These are phyloP conservation scores for Entonaema liquescens DNA, from an alignment of 495 filamentous ascomycete species.

Conservation along the genomic window DNA sequence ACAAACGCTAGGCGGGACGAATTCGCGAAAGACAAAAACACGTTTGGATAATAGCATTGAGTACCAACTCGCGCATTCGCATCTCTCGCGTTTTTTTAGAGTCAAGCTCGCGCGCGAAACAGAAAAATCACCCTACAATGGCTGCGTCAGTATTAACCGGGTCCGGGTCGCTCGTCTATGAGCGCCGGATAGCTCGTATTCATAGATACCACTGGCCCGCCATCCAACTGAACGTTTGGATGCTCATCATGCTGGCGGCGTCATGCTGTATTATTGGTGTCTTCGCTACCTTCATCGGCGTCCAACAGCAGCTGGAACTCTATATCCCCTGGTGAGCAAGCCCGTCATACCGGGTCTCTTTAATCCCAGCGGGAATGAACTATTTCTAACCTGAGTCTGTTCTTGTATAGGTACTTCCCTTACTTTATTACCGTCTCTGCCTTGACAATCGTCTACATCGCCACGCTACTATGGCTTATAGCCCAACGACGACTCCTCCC, in stretches of 20 bases:
- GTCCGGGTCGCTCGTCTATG: slow-evolving; percentile 53
- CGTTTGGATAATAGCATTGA: background rate
- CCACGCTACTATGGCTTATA: slow-evolving; percentile 75
- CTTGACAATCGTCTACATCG: slow-evolving; percentile 77
- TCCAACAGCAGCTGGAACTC: slow-evolving; percentile 75
- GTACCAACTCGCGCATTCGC: background rate
- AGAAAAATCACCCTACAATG: slow-evolving; percentile 33
- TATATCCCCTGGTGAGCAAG: slow-evolving; percentile 81
- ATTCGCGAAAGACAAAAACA: background rate
- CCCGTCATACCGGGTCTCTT: background rate
- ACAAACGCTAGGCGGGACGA: slow-evolving; percentile 6
- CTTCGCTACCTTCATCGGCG: slow-evolving; percentile 82
- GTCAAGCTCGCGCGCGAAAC: background rate
- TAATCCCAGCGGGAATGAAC: background rate
- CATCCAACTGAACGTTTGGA: slow-evolving; percentile 90
- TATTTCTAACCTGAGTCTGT: background rate
- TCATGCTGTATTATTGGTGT: slow-evolving; percentile 83
- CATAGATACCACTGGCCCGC: slow-evolving; percentile 94
- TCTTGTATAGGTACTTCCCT: slow-evolving; percentile 81
- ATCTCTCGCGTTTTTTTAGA: background rate
- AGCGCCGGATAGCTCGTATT: slow-evolving; percentile 56
- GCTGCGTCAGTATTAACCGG: slow-evolving; percentile 53
- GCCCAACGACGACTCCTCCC: slow-evolving; percentile 83
- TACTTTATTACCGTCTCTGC: slow-evolving; percentile 81
- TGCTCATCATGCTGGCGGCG: slow-evolving; percentile 83